Conservation (phyloP, 441 rosid genomes). For the Erodium texanum region DNA sequence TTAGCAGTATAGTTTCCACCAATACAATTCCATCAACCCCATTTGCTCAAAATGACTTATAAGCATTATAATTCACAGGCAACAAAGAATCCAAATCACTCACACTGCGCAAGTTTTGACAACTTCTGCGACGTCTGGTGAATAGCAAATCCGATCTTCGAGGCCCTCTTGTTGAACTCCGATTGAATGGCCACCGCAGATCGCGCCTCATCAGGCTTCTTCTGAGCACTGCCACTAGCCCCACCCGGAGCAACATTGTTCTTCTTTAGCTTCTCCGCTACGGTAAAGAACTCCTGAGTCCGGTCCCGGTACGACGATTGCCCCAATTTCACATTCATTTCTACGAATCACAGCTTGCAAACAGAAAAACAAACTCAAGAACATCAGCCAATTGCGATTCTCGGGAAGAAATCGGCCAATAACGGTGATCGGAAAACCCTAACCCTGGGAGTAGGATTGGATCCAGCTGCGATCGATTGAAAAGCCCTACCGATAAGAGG, state of each 20-base stretch:
- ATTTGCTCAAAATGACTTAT: neutral
- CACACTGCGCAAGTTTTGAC: conserved; percentile 50
- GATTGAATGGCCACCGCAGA: conserved; percentile 36
- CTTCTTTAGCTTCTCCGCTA: conserved; percentile 41
- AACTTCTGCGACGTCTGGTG: conserved; percentile 63
- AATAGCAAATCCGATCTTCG: conserved; percentile 47
- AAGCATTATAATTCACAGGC: neutral
- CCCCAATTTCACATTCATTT: conserved; percentile 36
- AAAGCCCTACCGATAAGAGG: neutral
- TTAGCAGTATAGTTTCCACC: too few relatives aligned
- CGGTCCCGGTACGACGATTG: conserved; percentile 57
- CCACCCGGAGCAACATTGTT: conserved; percentile 24
- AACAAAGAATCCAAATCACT: conserved; percentile 14
- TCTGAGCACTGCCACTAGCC: conserved; percentile 18
- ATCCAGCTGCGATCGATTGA: neutral
- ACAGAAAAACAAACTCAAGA: neutral
- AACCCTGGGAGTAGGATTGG: neutral
- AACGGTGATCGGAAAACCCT: neutral
- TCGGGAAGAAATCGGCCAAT: too few relatives aligned
- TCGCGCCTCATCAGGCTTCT: conserved; percentile 40
- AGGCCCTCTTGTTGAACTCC: conserved; percentile 49
- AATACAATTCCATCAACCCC: neutral
- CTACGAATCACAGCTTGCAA: neutral
- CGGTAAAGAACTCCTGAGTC: conserved; percentile 37
- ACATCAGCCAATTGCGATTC: neutral